Evolutionary conservation across 176 grass and related monocot genomes (phyloP).

Genomic region (Carex myosuroides): DNA sequence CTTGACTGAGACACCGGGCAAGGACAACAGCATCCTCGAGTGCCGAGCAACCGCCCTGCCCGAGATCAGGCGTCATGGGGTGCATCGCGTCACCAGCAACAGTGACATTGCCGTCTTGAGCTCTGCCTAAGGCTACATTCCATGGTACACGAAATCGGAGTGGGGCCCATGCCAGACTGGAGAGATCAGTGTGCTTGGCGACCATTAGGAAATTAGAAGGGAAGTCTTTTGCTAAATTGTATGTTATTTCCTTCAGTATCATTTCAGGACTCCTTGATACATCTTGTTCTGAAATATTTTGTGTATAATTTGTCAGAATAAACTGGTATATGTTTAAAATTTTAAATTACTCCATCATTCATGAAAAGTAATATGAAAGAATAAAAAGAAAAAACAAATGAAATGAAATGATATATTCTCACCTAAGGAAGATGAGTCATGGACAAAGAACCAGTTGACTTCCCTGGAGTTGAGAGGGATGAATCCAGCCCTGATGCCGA

Average conservation of each 20-base stretch:
- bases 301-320: background rate
- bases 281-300: slow-evolving; percentile 12
- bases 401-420: background rate
- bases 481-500: slow-evolving; percentile 12
- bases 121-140: slow-evolving; percentile 6
- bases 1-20: slow-evolving; percentile 19
- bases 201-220: slow-evolving; percentile 12
- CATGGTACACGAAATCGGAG: slow-evolving; percentile 19
- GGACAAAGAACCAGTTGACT: slow-evolving; percentile 19
- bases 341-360: background rate
- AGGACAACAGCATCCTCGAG: slow-evolving; percentile 30
- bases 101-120: slow-evolving; percentile 2
- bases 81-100: slow-evolving; percentile 28
- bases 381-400: background rate
- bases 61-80: slow-evolving; percentile 25
- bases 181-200: background rate
- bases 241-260: slow-evolving; percentile 12
- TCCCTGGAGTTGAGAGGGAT: slow-evolving; percentile 3
- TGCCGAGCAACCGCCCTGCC: slow-evolving; percentile 20
- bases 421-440: slow-evolving; percentile 11
- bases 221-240: slow-evolving; percentile 18
- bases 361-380: background rate
- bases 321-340: background rate
- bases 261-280: slow-evolving; percentile 14
- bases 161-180: slow-evolving; percentile 12